Conservation (phyloP, 1,284 basidiomycete species). For the Ceratobasidium theobromae region DNA sequence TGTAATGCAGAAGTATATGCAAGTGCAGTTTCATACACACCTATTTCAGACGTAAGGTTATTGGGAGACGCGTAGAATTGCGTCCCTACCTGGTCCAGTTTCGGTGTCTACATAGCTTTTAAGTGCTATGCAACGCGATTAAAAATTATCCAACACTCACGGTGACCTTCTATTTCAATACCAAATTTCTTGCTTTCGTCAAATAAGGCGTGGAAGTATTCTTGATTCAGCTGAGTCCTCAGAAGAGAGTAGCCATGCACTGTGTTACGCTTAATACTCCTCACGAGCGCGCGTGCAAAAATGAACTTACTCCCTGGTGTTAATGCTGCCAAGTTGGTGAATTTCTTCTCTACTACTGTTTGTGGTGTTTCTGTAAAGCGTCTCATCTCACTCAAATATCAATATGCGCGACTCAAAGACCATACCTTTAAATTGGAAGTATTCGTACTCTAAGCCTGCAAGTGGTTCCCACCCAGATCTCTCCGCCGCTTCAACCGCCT, state of each 20-base stretch:
- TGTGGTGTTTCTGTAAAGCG: conserved; percentile 68
- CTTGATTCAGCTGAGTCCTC: conserved; percentile 82
- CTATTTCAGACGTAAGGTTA: conserved; percentile 41
- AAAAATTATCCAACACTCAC: conserved; percentile 52
- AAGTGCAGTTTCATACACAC: conserved; percentile 90
- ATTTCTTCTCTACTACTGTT: conserved; percentile 75
- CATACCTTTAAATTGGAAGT: conserved; percentile 89
- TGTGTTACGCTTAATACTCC: conserved; percentile 41
- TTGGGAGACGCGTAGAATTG: conserved; percentile 7
- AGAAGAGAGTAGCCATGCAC: conserved; percentile 94
- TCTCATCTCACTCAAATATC: too few relatives aligned
- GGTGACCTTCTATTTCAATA: conserved; percentile 88
- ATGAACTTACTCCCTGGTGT: conserved; percentile 82
- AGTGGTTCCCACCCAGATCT: conserved; percentile 60
- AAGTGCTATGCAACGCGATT: conserved; percentile 25
- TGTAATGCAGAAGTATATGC: conserved; percentile 81
- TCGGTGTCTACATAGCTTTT: conserved; percentile 72
- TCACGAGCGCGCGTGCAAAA: neutral
- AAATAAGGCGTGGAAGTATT: conserved; percentile 88
- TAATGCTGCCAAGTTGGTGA: conserved; percentile 69
- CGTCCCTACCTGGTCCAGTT: conserved; percentile 71
- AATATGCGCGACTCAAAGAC: too few relatives aligned
- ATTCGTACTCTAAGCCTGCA: conserved; percentile 93
- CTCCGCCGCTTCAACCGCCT: conserved; percentile 55
- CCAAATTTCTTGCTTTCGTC: conserved; percentile 74